These are phyloP conservation scores for Meira nashicola DNA, from an alignment of 1,284 basidiomycete species.

Conservation along the genomic window DNA sequence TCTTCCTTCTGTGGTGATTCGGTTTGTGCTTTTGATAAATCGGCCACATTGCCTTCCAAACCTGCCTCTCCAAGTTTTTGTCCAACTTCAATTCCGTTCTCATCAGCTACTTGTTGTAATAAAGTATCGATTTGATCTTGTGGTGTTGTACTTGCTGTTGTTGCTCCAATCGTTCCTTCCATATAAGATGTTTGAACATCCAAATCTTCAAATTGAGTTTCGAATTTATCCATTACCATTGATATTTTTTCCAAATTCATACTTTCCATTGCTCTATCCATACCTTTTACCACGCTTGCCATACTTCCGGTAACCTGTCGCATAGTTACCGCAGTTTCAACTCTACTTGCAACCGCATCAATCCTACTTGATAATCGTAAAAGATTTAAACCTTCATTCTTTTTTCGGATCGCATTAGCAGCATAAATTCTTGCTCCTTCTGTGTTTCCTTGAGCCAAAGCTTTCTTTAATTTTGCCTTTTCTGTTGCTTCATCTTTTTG, in stretches of 20 bases:
- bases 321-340: slow-evolving; percentile 99
- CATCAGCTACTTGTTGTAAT: slow-evolving; percentile 90
- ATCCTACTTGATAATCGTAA: slow-evolving; percentile 60
- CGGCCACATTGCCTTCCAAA: slow-evolving; percentile 49
- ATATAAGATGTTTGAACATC: slow-evolving; percentile 98
- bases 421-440: slow-evolving; percentile 99
- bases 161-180: slow-evolving; percentile 92
- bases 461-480: slow-evolving; percentile 56
- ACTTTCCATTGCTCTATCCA: slow-evolving; percentile 98
- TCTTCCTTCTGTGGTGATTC: slow-evolving; percentile 61
- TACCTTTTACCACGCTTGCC: slow-evolving; percentile 91
- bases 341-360: slow-evolving; percentile 91
- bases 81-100: slow-evolving; percentile 90
- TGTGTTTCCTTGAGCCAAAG: slow-evolving; percentile 89
- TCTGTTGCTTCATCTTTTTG: slow-evolving; percentile 48
- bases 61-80: slow-evolving; percentile 76
- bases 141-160: slow-evolving; percentile 86
- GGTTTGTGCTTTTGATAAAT: slow-evolving; percentile 55
- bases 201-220: slow-evolving; percentile 89
- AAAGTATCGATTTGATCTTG: slow-evolving; percentile 94
- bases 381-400: slow-evolving; percentile 81
- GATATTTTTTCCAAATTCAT: slow-evolving; percentile 99
- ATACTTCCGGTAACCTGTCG: slow-evolving; percentile 78
- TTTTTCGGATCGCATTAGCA: slow-evolving; percentile 96
- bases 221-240: slow-evolving; percentile 98